Percentiles rank a stretch among this genome's conserved stretches.
Conservation (phyloP, 768 basidiomycete genomes). For the Collybia nuda region DNA sequence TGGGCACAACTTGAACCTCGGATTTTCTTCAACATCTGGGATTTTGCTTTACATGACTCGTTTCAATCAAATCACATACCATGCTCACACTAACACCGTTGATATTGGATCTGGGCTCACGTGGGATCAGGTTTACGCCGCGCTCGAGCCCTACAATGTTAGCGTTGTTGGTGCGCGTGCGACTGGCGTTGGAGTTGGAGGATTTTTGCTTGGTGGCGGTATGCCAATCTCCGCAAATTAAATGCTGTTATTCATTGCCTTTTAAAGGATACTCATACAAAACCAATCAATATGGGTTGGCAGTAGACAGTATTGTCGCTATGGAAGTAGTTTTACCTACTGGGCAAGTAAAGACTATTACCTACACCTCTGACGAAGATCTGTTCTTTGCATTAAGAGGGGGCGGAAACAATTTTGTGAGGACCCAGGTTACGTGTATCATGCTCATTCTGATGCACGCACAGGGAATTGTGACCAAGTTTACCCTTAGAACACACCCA, state of each 20-base stretch:
- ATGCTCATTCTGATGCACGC: not conserved
- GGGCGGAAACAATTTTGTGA: constrained; percentile 53
- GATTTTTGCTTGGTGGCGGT: constrained; percentile 61
- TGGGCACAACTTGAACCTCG: constrained; percentile 53
- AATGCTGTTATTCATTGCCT: constrained; percentile 23
- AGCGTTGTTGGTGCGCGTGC: constrained; percentile 62
- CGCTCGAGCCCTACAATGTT: constrained; percentile 45
- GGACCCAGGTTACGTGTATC: not conserved
- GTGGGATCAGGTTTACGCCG: constrained; percentile 65
- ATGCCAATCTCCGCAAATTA: constrained; percentile 34
- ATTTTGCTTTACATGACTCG: constrained; percentile 56
- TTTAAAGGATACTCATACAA: constrained; percentile 58
- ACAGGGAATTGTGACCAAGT: constrained; percentile 60
- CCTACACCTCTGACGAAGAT: constrained; percentile 28
- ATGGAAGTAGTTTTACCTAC: constrained; percentile 59
- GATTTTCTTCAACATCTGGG: constrained; percentile 60
- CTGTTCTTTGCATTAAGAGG: constrained; percentile 47
- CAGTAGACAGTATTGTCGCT: constrained; percentile 49
- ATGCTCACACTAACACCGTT: constrained; percentile 36
- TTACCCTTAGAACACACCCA: constrained; percentile 52
- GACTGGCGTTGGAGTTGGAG: constrained; percentile 57
- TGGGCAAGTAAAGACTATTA: constrained; percentile 40
- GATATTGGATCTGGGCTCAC: constrained; percentile 46
- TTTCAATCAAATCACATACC: constrained; percentile 45
- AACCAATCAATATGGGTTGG: constrained; percentile 61